Percentiles rank a stretch among this genome's conserved stretches.
Conservation (phyloP, 139 green algal species). For the Deuterostichococcus epilithicus region DNA sequence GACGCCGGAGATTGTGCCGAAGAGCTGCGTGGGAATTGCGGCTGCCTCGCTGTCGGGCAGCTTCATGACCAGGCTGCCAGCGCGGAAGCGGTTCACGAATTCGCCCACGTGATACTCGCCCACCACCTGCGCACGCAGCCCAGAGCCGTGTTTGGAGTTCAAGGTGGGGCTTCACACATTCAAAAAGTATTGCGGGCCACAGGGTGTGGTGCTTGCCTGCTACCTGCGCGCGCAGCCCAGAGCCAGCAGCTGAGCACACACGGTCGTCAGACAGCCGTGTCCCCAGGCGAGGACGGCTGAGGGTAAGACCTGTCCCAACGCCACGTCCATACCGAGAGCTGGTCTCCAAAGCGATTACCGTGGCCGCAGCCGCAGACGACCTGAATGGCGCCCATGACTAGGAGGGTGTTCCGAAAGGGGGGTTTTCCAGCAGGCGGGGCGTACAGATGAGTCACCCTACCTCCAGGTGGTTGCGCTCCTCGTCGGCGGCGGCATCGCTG, state of each 20-base stretch:
- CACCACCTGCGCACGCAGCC: slow-evolving; percentile 42
- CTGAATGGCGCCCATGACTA: no score
- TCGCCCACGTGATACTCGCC: slow-evolving; percentile 90
- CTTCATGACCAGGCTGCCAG: slow-evolving; percentile 93
- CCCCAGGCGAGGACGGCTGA: no score
- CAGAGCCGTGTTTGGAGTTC: not conserved
- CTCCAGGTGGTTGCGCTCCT: slow-evolving; percentile 82
- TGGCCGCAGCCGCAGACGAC: no score
- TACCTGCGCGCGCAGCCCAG: no score
- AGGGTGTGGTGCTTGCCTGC: no score
- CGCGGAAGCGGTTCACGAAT: slow-evolving; percentile 88
- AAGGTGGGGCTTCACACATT: no score
- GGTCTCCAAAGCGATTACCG: no score
- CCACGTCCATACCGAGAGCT: no score
- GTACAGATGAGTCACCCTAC: slow-evolving; percentile 4
- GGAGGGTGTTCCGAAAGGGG: no score
- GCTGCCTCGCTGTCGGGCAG: slow-evolving; percentile 72
- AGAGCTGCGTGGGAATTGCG: slow-evolving; percentile 77
- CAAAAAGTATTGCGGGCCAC: no score
- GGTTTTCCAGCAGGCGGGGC: not conserved
- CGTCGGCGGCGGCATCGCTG: slow-evolving; percentile 74
- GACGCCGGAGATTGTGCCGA: slow-evolving; percentile 83
- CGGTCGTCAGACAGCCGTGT: not conserved
- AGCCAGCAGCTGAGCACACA: not conserved
- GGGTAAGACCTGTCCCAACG: no score